Percentiles rank a stretch among this genome's conserved stretches.
Conservation (phyloP, 306 rosid species). For the Mimosa bimucronata region DNA sequence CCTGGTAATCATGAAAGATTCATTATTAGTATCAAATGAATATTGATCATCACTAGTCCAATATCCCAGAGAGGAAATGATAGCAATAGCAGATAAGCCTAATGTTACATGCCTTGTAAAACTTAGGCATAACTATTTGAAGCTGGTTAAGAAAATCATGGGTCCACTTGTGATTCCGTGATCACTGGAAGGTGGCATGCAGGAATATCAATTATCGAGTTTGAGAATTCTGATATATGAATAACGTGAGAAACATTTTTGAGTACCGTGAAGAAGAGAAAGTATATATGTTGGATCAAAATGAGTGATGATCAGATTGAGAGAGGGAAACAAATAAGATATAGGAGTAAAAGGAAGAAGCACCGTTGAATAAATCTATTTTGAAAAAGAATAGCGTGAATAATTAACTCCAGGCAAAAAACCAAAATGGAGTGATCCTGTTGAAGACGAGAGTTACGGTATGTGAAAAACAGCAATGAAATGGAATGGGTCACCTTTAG, state of each 20-base stretch:
- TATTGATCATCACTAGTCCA: slow-evolving; percentile 24
- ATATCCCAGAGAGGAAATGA: slow-evolving; percentile 13
- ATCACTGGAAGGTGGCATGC: neutral
- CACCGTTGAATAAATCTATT: neutral
- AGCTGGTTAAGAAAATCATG: neutral
- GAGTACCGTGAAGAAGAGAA: neutral
- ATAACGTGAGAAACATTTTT: no score
- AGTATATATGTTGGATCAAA: neutral
- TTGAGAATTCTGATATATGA: neutral
- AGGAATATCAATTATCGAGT: slow-evolving; percentile 3
- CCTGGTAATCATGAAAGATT: slow-evolving; percentile 50
- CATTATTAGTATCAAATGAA: slow-evolving; percentile 25
- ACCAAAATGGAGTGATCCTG: neutral
- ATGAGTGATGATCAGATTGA: slow-evolving; percentile 37
- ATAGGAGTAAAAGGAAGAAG: neutral
- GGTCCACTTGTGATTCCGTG: neutral
- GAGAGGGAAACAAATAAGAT: neutral
- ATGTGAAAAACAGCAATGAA: neutral
- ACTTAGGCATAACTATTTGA: neutral
- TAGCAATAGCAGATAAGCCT: neutral
- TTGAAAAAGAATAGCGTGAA: neutral
- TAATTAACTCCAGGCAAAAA: neutral
- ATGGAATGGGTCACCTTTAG: slow-evolving; percentile 59
- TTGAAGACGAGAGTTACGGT: neutral
- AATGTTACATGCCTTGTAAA: neutral